Evolutionary conservation across 2,329 filamentous ascomycete genomes (phyloP).

Genomic region (Trichoderma aggressivum): DNA sequence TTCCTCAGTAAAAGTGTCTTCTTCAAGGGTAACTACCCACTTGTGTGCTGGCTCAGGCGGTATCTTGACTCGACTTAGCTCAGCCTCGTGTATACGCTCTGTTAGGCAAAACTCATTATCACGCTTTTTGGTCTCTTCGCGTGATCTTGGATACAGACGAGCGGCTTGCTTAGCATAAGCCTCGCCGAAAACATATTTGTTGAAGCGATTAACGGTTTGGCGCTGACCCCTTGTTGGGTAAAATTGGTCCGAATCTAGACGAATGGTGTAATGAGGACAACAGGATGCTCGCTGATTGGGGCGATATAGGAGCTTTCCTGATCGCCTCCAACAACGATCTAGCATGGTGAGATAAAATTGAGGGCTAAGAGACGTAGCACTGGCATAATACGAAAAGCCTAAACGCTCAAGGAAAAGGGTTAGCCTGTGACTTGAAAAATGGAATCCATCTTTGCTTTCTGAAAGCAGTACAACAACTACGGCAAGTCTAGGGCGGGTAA

Average conservation of each 20-base stretch:
- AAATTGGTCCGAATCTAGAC: conserved; percentile 64
- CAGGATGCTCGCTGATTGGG: conserved; percentile 77
- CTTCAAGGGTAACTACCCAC: conserved; percentile 67
- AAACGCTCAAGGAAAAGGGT: conserved; percentile 16
- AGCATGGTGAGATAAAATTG: conserved; percentile 69
- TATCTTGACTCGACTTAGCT: conserved; percentile 51
- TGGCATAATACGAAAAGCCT: conserved; percentile 74
- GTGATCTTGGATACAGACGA: conserved; percentile 62
- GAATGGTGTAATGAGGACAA: conserved; percentile 87
- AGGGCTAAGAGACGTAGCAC: conserved; percentile 57
- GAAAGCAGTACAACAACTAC: background rate
- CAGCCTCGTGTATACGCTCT: conserved; percentile 67
- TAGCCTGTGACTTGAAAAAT: background rate
- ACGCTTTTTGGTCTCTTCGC: conserved; percentile 60
- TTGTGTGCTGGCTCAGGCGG: conserved; percentile 64
- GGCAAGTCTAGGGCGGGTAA: background rate
- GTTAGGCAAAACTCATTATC: conserved; percentile 65
- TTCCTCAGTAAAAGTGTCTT: conserved; percentile 68
- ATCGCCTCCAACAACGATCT: conserved; percentile 75
- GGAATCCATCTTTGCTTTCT: background rate
- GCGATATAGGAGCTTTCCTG: conserved; percentile 68
- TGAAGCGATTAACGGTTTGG: conserved; percentile 74
- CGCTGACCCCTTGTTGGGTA: conserved; percentile 69
- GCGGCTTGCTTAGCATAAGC: conserved; percentile 62
- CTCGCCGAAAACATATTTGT: conserved; percentile 66